Evolutionary conservation across 2,329 filamentous ascomycete genomes (phyloP).

Genomic region (Ophiosphaerella narmari): DNA sequence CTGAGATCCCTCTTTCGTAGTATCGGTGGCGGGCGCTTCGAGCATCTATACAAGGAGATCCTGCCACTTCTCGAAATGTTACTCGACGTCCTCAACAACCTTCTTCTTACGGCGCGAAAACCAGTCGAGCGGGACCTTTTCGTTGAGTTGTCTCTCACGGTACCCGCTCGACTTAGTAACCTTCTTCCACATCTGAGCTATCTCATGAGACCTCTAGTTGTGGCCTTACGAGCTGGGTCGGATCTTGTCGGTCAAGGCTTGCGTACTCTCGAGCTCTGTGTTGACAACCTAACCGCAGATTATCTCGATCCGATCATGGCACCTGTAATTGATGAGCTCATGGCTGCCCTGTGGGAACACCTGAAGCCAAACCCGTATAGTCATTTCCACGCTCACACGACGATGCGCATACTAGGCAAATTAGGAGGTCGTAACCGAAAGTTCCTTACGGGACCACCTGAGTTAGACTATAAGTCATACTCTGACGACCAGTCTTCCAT

Average conservation of each 20-base stretch:
- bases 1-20: constrained; percentile 91
- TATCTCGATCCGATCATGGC: constrained; percentile 99
- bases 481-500: constrained; percentile 88
- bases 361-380: constrained; percentile 91
- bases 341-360: constrained; percentile 97
- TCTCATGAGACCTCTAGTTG: constrained; percentile 95
- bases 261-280: constrained; percentile 90
- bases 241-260: constrained; percentile 95
- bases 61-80: constrained; percentile 96
- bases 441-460: constrained; percentile 87
- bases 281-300: constrained; percentile 96
- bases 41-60: constrained; percentile 98
- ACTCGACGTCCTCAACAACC: constrained; percentile 92
- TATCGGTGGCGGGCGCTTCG: constrained; percentile 95
- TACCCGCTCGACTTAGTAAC: constrained; percentile 91
- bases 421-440: constrained; percentile 93
- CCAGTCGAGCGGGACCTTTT: constrained; percentile 92
- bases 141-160: constrained; percentile 94
- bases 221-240: constrained; percentile 86
- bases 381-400: constrained; percentile 97
- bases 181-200: constrained; percentile 93
- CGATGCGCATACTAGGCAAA: constrained; percentile 95
- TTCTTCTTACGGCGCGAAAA: constrained; percentile 87
- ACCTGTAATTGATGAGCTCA: constrained; percentile 96
- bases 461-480: constrained; percentile 81